Base-by-base conservation (phyloP, 1,284 basidiomycete species). In the Grifola frondosa region DNA sequence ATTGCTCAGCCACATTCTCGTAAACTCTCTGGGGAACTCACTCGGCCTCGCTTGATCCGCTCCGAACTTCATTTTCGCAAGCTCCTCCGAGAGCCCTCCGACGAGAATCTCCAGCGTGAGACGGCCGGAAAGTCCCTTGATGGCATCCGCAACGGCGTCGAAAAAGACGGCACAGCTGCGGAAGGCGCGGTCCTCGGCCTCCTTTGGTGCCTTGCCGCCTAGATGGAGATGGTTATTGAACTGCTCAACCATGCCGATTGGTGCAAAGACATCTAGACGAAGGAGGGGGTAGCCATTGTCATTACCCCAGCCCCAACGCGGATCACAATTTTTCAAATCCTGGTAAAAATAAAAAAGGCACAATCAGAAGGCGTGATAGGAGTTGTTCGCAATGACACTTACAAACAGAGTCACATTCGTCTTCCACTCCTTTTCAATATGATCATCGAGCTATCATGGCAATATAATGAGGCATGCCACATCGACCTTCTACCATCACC, bases 1-100 rank as follows among this genome's bases (percentile, higher is more conserved):
- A 23, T 55, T 55, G 29, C 53, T 55, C 16, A 52, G 16, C 53
- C 53, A 55, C 48, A 51, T 49, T 29, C 53, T 36, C 6, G 43
- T 48, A 34, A 35, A 55, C 20, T 37, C 30, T n/a, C 43, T 42
- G 13, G 53, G 53, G 38, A 52, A 55, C 3, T 37, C n/a, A 3
- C 16, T 28, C 1, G 50, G 50, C 3, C 50, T 42, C 3, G 24
- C 30, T 9, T 19, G 6, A 23, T 50, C 45, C 1, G 24, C 41
- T 12, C 29, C 35, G 30, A 29, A 28, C 9, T 39, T 30, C 46
- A 55, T 55, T 40, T 52, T 52, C 6, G 38, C 33, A 3, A 55
- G 37, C 34, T 52, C 48, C n/a, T 48, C 48, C 9, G 39, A 40
- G 13, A 55, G 39, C 4, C 42, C 50, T 0, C 53, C 50, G 4